Conservation (phyloP, 2,329 filamentous ascomycete species). For the Aspergillus pseudotamarii region DNA sequence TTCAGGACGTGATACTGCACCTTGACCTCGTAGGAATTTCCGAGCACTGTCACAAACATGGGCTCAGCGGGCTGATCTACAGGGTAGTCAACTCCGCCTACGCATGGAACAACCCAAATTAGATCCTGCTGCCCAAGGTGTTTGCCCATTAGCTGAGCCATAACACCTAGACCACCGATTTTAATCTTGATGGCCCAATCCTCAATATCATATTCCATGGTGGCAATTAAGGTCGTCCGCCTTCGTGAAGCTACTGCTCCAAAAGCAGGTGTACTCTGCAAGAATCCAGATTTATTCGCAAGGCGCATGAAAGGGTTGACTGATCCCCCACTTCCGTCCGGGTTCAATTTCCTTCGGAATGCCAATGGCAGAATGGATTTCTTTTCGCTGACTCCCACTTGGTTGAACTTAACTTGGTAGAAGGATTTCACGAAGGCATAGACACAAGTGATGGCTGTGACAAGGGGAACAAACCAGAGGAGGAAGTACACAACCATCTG, state of each 20-base stretch:
- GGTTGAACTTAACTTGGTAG: conserved; percentile 66
- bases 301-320: conserved; percentile 39
- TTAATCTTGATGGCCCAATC: conserved; percentile 73
- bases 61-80: conserved; percentile 60
- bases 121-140: conserved; percentile 66
- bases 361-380: conserved; percentile 43
- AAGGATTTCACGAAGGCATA: conserved; percentile 64
- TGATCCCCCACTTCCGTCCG: conserved; percentile 28
- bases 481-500: conserved; percentile 60
- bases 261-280: conserved; percentile 41
- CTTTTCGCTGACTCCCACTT: conserved; percentile 58
- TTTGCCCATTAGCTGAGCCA: conserved; percentile 71
- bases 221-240: conserved; percentile 67
- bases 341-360: conserved; percentile 40
- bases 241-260: conserved; percentile 35
- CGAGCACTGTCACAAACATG: conserved; percentile 65
- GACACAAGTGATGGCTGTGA: conserved; percentile 53
- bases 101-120: conserved; percentile 66
- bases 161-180: conserved; percentile 70
- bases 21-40: conserved; percentile 61
- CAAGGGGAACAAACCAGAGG: conserved; percentile 56
- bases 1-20: conserved; percentile 65
- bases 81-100: conserved; percentile 67
- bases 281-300: conserved; percentile 38
- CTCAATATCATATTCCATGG: conserved; percentile 73